Evolutionary conservation across 306 rosid genomes (phyloP).

Genomic region (Fragaria ananassa): DNA sequence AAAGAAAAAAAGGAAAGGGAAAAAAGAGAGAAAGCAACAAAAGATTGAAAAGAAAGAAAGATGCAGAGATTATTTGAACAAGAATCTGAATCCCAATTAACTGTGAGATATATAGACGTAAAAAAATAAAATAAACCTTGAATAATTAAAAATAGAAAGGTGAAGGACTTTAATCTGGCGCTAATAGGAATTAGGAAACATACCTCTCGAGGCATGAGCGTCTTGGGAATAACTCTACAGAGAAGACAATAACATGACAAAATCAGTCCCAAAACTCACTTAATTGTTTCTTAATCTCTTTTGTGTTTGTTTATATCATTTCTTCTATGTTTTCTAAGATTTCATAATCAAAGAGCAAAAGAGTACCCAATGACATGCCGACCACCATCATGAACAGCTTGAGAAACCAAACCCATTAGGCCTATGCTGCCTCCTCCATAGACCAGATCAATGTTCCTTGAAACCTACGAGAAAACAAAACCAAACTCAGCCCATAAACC

Average conservation of each 20-base stretch:
- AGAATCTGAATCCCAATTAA: constrained; percentile 20
- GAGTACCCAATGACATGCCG: constrained; percentile 91
- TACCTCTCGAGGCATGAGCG: constrained; percentile 99
- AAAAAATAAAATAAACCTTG: constrained; percentile 6
- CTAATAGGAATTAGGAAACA: constrained; percentile 34
- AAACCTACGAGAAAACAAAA: constrained; percentile 53
- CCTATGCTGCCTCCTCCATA: constrained; percentile 99
- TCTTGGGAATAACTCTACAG: constrained; percentile 98
- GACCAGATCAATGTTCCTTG: constrained; percentile 91
- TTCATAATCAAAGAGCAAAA: constrained; percentile 13
- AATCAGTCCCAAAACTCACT: constrained; percentile 34
- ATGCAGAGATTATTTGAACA: constrained; percentile 5
- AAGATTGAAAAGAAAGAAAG: constrained; percentile 20
- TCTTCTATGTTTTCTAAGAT: constrained; percentile 7
- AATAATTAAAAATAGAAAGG: constrained; percentile 27
- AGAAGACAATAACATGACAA: constrained; percentile 64
- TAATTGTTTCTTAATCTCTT: constrained; percentile 30
- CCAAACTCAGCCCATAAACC: neutral
- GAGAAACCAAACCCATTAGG: constrained; percentile 94
- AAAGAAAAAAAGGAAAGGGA: constrained; percentile 18
- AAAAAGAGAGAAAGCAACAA: constrained; percentile 5
- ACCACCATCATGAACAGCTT: constrained; percentile 99
- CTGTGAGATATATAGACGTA: constrained; percentile 16
- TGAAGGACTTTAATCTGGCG: constrained; percentile 38
- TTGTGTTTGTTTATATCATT: neutral